Percentiles rank a stretch among this genome's conserved stretches.
phyloP scores from a whole-genome alignment of 305 asterid species.

The Fraxinus latifolia region DNA sequence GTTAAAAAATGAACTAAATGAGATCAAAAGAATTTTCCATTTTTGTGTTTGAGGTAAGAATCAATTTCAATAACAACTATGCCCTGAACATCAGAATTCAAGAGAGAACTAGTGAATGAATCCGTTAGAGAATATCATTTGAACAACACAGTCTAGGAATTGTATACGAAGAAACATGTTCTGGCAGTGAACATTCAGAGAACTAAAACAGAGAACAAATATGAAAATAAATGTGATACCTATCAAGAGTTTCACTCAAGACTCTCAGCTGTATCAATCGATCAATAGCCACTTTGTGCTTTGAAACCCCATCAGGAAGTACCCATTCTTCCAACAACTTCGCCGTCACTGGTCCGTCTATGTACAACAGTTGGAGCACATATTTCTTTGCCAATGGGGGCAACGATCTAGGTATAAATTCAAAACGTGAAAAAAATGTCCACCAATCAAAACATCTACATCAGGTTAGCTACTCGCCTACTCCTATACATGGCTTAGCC shows the following conservation, averaged over 20 bases:
- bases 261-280: conserved; percentile 79
- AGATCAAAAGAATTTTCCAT: not conserved
- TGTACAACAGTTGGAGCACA: conserved; percentile 66
- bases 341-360: conserved; percentile 61
- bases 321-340: conserved; percentile 88
- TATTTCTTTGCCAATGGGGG: conserved; percentile 95
- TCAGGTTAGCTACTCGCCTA: conserved; percentile 6
- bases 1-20: not conserved
- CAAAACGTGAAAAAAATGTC: conserved; percentile 8
- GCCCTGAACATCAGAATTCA: not conserved
- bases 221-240: conserved; percentile 38
- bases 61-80: not conserved
- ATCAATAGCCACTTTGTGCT: conserved; percentile 85
- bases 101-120: not conserved
- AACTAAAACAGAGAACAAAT: not conserved
- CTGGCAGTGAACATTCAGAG: not conserved
- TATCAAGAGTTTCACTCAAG: conserved; percentile 73
- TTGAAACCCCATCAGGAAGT: conserved; percentile 70
- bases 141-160: not conserved
- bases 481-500: not conserved
- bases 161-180: not conserved
- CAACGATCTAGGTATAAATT: conserved; percentile 58
- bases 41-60: not conserved
- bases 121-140: not conserved
- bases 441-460: conserved; percentile 1